phyloP scores from a whole-genome alignment of 2,329 filamentous ascomycete species.

The Gremmenia infestans region DNA sequence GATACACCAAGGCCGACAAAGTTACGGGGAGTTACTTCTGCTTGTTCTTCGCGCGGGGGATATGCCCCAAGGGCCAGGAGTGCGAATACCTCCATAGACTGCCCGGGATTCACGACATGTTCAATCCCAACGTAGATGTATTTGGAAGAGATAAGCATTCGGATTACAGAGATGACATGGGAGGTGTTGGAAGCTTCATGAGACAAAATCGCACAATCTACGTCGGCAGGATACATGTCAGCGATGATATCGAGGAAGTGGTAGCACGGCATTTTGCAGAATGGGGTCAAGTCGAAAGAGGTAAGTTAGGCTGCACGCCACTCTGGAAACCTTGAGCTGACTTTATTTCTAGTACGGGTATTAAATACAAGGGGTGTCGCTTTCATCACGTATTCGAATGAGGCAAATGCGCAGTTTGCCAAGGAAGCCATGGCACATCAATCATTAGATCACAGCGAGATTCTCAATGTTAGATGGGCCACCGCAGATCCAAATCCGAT shows the following conservation, averaged over 20 bases:
- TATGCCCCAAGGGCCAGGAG: conserved; percentile 81
- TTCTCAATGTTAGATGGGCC: conserved; percentile 94
- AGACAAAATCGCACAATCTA: conserved; percentile 92
- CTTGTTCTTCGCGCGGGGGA: conserved; percentile 79
- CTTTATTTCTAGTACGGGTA: conserved; percentile 54
- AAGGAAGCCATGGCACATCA: conserved; percentile 97
- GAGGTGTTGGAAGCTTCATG: conserved; percentile 90
- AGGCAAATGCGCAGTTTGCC: conserved; percentile 84
- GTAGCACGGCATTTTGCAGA: conserved; percentile 93
- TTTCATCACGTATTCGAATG: conserved; percentile 91
- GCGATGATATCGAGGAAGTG: conserved; percentile 94
- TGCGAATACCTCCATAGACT: conserved; percentile 92
- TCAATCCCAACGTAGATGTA: conserved; percentile 90
- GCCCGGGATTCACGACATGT: conserved; percentile 81
- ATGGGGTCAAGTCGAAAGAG: conserved; percentile 89
- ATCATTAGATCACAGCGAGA: conserved; percentile 82
- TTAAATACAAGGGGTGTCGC: conserved; percentile 85
- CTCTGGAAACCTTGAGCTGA: conserved; percentile 18
- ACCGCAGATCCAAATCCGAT: conserved; percentile 94
- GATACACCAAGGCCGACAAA: conserved; percentile 73
- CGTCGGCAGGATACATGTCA: conserved; percentile 88
- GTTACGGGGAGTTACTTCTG: conserved; percentile 85
- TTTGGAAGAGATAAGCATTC: conserved; percentile 90
- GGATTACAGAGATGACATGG: conserved; percentile 97
- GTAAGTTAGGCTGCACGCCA: conserved; percentile 28